Conservation (phyloP, 2,329 filamentous ascomycete genomes). For the Colletotrichum trifolii region DNA sequence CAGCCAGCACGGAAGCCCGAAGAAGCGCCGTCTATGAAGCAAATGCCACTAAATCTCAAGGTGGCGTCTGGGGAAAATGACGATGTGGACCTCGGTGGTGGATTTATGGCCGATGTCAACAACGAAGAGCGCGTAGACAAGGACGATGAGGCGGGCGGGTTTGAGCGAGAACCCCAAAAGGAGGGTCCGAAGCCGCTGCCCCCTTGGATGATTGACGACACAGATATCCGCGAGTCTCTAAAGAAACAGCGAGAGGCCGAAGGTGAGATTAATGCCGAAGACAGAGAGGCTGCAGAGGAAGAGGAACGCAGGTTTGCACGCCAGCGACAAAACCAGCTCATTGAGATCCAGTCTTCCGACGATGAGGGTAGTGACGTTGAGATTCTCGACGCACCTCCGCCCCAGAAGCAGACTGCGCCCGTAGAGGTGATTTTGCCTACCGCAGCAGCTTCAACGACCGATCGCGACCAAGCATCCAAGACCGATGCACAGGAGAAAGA, state of each 20-base stretch:
- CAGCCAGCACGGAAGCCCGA: slow-evolving; percentile 19
- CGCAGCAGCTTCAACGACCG: slow-evolving; percentile 27
- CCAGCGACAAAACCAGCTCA: slow-evolving; percentile 60
- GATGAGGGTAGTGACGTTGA: slow-evolving; percentile 68
- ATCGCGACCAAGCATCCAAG: neutral
- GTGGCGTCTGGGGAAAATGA: slow-evolving; percentile 35
- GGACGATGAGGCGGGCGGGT: slow-evolving; percentile 71
- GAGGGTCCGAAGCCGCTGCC: slow-evolving; percentile 71
- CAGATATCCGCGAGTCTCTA: slow-evolving; percentile 73
- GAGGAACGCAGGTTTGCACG: slow-evolving; percentile 60
- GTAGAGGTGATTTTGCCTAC: neutral
- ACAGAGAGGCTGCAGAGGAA: slow-evolving; percentile 66
- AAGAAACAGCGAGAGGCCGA: slow-evolving; percentile 68
- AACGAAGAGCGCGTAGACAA: slow-evolving; percentile 41
- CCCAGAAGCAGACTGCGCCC: slow-evolving; percentile 39
- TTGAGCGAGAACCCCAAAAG: slow-evolving; percentile 63
- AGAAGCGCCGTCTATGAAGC: slow-evolving; percentile 12
- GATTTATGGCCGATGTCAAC: slow-evolving; percentile 46
- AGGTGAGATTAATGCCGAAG: slow-evolving; percentile 71
- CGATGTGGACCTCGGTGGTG: slow-evolving; percentile 45
- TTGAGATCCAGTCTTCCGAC: slow-evolving; percentile 73
- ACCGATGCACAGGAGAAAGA: neutral
- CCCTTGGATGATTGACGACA: slow-evolving; percentile 77
- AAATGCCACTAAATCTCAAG: slow-evolving; percentile 17
- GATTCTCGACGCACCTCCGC: slow-evolving; percentile 62